Percentiles rank a stretch among this genome's conserved stretches.
phyloP scores from a whole-genome alignment of 169 alveolate genomes.

The Babesia caballi region DNA sequence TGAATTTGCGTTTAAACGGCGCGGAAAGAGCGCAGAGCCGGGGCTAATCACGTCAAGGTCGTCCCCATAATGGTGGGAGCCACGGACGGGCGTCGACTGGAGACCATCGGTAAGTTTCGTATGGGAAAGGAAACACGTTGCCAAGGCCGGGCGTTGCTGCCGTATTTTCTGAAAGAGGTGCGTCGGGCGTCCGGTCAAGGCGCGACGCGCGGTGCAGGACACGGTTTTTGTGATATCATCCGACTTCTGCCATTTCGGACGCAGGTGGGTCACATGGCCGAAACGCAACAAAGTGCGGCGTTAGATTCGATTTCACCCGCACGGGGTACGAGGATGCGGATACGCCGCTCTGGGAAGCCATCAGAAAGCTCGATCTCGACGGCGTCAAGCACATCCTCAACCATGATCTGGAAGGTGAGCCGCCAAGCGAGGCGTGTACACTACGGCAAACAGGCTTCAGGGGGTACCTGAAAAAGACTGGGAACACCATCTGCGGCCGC shows the following conservation, averaged over 20 bases:
- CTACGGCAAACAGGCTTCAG: conserved; percentile 65
- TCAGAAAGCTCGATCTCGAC: conserved; percentile 78
- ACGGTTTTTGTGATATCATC: conserved; percentile 85
- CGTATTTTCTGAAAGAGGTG: conserved; percentile 77
- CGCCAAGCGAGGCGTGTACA: not conserved
- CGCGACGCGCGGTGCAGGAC: conserved; percentile 1
- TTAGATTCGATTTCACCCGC: conserved; percentile 50
- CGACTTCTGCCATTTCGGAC: conserved; percentile 93
- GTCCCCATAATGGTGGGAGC: conserved; percentile 85
- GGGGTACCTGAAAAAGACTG: conserved; percentile 83
- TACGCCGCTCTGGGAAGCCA: conserved; percentile 70
- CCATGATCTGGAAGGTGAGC: conserved; percentile 65
- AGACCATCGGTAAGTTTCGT: not conserved
- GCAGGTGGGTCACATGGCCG: conserved; percentile 60
- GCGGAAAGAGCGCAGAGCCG: not conserved
- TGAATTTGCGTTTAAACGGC: not conserved
- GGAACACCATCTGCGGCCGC: conserved; percentile 94
- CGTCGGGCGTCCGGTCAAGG: not conserved
- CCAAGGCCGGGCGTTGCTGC: conserved; percentile 77
- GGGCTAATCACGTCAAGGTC: conserved; percentile 58
- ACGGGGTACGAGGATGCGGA: conserved; percentile 43
- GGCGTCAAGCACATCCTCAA: conserved; percentile 78
- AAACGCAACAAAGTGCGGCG: too few relatives aligned
- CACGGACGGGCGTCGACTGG: conserved; percentile 36
- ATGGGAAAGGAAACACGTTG: not conserved